Evolutionary conservation across 2,329 filamentous ascomycete genomes (phyloP), one percentile per base, ranked within the genome.

Genomic region (Claviceps spartinae): DNA sequence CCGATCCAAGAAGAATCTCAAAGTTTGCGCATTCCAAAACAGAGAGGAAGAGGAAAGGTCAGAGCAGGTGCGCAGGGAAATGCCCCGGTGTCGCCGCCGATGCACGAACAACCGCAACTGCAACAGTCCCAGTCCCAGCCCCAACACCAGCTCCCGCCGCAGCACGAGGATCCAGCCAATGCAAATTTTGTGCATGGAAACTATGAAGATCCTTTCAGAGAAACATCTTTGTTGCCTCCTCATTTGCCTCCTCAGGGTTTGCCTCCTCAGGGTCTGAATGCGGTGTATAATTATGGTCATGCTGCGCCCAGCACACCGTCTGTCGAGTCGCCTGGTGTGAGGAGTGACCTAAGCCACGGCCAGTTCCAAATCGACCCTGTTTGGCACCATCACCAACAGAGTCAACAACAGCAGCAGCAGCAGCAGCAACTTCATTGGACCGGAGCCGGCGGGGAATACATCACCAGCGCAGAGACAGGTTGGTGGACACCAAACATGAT

Each of bases 181-280:
- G 22, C 38, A 6, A 60, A 53, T 48, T 71, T 71, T 54, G 60
- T 69, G 20, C 62, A 65, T 46, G 68, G 68, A 22, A 64, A 60
- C 52, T 65, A 61, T 46, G 68, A 71, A 36, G 69, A 71, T 50
- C 69, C 69, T 1, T 71, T 71, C 57, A 57, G 54, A 49, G 67
- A 68, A 41, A 57, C 60, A 30, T 18, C n/a, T 16, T 36, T 50
- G 9, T 54, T 63, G 4, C 56, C 61, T 14, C 58, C 61, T n/a
- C 57, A 41, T 53, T 36, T 53, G 41, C 26, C 26, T 7, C 2
- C 26, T 8, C 26, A 30, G 7, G 8, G 26, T 30, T 54, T 63
- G 5, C 56, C 61, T 14, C 58, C 61, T n/a, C 57, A 42, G 52
- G n/a, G 56, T 53, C 37, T 53, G 41, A 50, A 55, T 53, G 51